Base-by-base conservation (phyloP, 768 basidiomycete genomes). In the Auricularia auricula-judae region DNA sequence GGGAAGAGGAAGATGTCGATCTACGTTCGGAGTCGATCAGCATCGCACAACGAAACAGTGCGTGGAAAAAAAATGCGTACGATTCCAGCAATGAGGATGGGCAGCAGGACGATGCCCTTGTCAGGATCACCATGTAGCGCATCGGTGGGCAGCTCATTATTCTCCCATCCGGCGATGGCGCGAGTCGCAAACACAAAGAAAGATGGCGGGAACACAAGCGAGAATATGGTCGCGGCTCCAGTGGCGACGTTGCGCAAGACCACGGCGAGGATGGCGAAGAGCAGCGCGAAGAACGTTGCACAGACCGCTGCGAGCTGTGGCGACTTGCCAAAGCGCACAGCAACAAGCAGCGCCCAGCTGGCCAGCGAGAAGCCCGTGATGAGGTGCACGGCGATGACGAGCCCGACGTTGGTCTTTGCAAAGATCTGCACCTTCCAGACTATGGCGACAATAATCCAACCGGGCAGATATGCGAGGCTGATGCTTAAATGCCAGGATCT, bases 1-100 rank as follows among this genome's bases (percentile, higher is more conserved):
- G 90, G 90, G 84, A 87, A 91, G 3, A 92, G 72, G 74, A 91
- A 86, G 34, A 89, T 75, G 69, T 85, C 78, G 65, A 91, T 80
- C 89, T 90, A 54, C 3, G 63, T 29, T 29, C 51, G 18, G 53
- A 64, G 62, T 47, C 7, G 61, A 23, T 53, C 11, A 62, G 16
- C 34, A 34, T 16, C 29, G 44, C 34, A 61, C 53, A 54, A 60
- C 5, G 36, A 14, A 18, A 18, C 8, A 42, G 39, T 16, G 62
- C 36, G 18, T 53, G 35, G 43, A 44, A 5, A 53, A 36, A 10
- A 3, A 56, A 18, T 3, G 72, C 83, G 71, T 72, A 89, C 89
- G 29, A 88, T 73, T 2, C 83, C 86, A 21, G 81, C 85, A 35
- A 91, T 80, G 61, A 91, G 71, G 3, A 88, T 71, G 1, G 83